These are phyloP conservation scores for Symbiodinium pilosum DNA, from an alignment of 73 alveolate species.

Conservation along the genomic window DNA sequence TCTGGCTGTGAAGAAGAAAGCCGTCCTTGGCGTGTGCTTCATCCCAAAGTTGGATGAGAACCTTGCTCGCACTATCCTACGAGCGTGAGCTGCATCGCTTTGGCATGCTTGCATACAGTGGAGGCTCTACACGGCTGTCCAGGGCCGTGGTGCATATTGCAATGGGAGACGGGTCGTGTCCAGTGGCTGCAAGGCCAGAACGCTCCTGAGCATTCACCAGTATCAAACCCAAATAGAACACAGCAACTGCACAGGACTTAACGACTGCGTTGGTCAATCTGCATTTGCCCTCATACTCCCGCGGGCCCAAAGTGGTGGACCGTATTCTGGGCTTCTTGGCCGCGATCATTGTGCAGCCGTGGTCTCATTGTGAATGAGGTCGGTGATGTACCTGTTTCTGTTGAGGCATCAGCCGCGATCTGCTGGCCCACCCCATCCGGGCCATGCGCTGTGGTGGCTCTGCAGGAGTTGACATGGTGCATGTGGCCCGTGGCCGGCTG, in stretches of 20 bases:
- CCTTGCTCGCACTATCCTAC: neutral
- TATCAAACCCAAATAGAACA: too few species aligned
- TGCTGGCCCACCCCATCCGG: slow-evolving; percentile 74
- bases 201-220: too few species aligned
- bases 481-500: slow-evolving; percentile 94
- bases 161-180: slow-evolving; percentile 43
- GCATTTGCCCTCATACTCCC: slow-evolving; percentile 55
- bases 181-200: slow-evolving; percentile 77
- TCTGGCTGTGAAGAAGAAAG: slow-evolving; percentile 51
- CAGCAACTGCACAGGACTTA: slow-evolving; percentile 9
- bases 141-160: slow-evolving; percentile 73
- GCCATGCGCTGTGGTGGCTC: slow-evolving; percentile 81
- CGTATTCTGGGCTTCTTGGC: slow-evolving; percentile 43
- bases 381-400: neutral
- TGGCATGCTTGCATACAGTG: neutral
- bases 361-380: neutral
- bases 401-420: slow-evolving; percentile 45
- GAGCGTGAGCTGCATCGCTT: too few species aligned
- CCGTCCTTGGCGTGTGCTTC: slow-evolving; percentile 79
- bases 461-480: slow-evolving; percentile 74
- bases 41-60: slow-evolving; percentile 89
- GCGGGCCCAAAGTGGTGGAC: slow-evolving; percentile 82
- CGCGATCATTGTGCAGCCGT: neutral
- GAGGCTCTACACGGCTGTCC: slow-evolving; percentile 72
- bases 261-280: slow-evolving; percentile 54